Conservation (phyloP, 257 asterid genomes). For the Penstemon eatonii region DNA sequence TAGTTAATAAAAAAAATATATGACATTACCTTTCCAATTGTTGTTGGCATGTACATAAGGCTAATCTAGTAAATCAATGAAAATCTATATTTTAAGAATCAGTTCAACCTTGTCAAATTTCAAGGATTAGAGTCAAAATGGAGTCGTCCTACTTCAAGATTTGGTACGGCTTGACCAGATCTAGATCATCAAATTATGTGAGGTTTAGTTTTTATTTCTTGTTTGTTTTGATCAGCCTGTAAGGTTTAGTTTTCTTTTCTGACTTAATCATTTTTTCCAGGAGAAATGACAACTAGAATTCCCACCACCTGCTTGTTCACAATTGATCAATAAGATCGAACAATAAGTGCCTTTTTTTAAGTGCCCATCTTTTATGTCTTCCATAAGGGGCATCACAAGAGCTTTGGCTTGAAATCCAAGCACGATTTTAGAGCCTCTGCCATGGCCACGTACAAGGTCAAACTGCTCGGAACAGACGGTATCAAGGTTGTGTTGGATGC, state of each 20-base stretch:
- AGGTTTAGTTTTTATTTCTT: no score
- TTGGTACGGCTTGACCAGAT: no score
- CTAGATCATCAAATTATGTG: no score
- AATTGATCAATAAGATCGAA: constrained; percentile 13
- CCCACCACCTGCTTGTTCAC: constrained; percentile 17
- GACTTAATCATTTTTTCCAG: background rate
- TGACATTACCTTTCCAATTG: no score
- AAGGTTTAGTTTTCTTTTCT: background rate
- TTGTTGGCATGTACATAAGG: no score
- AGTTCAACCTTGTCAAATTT: no score
- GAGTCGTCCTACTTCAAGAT: no score
- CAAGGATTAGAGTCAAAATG: no score
- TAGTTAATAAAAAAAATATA: no score
- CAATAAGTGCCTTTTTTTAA: constrained; percentile 9
- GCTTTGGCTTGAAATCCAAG: constrained; percentile 22
- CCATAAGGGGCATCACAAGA: constrained; percentile 2
- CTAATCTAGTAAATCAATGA: no score
- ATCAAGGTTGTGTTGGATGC: constrained; percentile 22
- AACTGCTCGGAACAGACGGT: constrained; percentile 24
- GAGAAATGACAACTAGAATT: constrained; percentile 25
- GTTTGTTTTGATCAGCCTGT: background rate
- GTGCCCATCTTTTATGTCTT: constrained; percentile 20
- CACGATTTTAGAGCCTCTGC: constrained; percentile 12
- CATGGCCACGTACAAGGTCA: constrained; percentile 28
- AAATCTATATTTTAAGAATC: no score